Evolutionary conservation across 2,329 filamentous ascomycete species (phyloP).

Genomic region (Diaporthe longicolla): DNA sequence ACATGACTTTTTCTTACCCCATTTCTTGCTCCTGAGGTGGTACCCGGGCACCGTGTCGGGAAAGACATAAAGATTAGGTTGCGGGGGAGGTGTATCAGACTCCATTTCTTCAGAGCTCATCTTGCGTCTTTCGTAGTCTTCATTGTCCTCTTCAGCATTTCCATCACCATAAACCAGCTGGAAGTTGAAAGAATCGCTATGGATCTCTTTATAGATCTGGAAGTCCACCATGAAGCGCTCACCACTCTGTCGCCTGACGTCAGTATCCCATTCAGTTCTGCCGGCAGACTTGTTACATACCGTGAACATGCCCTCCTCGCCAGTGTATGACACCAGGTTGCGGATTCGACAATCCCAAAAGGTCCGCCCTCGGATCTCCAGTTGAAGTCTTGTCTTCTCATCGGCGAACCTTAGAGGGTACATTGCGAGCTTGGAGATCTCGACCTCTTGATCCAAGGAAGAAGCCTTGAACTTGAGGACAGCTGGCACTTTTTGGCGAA

Average conservation of each 20-base stretch:
- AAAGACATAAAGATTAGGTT: not conserved
- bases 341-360: not conserved
- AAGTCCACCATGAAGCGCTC: conserved; percentile 10
- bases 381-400: not conserved
- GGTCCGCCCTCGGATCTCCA: not conserved
- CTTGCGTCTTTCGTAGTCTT: not conserved
- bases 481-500: not conserved
- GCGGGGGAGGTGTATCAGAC: not conserved
- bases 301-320: not conserved
- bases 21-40: conserved; percentile 2
- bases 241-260: not conserved
- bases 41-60: not conserved
- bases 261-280: not conserved
- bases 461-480: not conserved
- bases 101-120: not conserved
- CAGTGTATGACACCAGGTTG: not conserved
- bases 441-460: not conserved
- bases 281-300: not conserved
- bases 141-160: not conserved
- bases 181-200: not conserved
- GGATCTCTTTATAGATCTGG: not conserved
- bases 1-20: not conserved
- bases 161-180: not conserved
- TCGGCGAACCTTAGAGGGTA: not conserved
- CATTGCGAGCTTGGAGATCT: not conserved